phyloP scores from a whole-genome alignment of 176 grass and related monocot species.

The Oryza rufipogon region DNA sequence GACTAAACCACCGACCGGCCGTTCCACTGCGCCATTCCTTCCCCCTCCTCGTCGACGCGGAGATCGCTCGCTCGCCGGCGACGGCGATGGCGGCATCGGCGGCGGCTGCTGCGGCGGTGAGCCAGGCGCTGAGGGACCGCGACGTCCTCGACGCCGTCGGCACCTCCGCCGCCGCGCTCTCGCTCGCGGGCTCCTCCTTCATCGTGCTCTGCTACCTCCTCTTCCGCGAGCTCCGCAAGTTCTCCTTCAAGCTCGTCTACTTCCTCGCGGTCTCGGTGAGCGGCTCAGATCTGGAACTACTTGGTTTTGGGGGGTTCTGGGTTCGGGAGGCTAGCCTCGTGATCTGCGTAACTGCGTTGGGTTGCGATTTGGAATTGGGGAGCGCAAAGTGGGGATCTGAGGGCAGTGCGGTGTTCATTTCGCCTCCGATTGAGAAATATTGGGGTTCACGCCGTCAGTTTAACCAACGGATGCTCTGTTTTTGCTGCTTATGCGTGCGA shows the following conservation, averaged over 20 bases:
- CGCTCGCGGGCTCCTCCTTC: conserved; percentile 83
- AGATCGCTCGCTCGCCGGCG: conserved; percentile 53
- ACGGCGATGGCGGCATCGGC: conserved; percentile 41
- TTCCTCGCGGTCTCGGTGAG: conserved; percentile 86
- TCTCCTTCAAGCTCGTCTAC: conserved; percentile 99
- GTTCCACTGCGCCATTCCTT: conserved; percentile 1
- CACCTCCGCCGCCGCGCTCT: conserved; percentile 68
- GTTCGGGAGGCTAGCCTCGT: neutral
- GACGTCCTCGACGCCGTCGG: conserved; percentile 58
- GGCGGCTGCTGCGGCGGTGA: conserved; percentile 27
- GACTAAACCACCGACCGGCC: conserved; percentile 3
- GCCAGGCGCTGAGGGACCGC: conserved; percentile 49
- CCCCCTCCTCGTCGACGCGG: neutral
- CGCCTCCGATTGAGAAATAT: neutral
- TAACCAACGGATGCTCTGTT: neutral
- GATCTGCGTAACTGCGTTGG: neutral
- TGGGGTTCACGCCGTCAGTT: neutral
- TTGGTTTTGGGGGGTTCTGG: neutral
- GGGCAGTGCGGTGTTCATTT: neutral
- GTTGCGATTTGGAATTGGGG: neutral
- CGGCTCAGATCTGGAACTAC: neutral
- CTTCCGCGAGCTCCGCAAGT: conserved; percentile 97
- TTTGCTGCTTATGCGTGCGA: neutral
- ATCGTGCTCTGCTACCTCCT: conserved; percentile 96
- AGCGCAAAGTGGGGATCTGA: conserved; percentile 21